Evolutionary conservation across 2,329 filamentous ascomycete genomes (phyloP).

Genomic region (Ophiocordyceps sinensis): DNA sequence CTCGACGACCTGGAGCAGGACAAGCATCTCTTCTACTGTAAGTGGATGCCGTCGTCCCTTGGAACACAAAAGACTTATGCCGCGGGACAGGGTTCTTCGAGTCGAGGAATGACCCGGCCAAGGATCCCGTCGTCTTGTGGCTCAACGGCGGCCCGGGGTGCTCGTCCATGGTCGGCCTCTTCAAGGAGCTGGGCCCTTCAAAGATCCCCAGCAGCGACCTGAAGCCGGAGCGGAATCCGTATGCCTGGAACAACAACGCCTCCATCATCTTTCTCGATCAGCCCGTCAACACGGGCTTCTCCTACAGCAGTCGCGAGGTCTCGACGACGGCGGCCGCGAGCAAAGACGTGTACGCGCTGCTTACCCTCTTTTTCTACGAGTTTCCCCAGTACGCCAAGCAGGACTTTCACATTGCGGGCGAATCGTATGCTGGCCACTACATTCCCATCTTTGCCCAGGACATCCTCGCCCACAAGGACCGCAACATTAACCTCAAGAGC

Average conservation of each 20-base stretch:
- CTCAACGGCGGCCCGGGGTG: slow-evolving; percentile 21
- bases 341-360: slow-evolving; percentile 92
- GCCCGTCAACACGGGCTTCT: slow-evolving; percentile 25
- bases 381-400: slow-evolving; percentile 90
- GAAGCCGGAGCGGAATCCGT: slow-evolving; percentile 33
- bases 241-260: slow-evolving; percentile 47
- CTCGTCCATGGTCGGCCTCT: slow-evolving; percentile 27
- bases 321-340: slow-evolving; percentile 87
- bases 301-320: slow-evolving; percentile 54
- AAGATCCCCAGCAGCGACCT: slow-evolving; percentile 36
- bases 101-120: slow-evolving; percentile 21
- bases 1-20: slow-evolving; percentile 90
- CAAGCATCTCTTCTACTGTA: slow-evolving; percentile 97
- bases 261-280: slow-evolving; percentile 62
- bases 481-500: slow-evolving; percentile 95
- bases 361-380: slow-evolving; percentile 96
- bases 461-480: slow-evolving; percentile 84
- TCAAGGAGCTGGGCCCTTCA: slow-evolving; percentile 63
- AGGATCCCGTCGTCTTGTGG: slow-evolving; percentile 40
- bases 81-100: slow-evolving; percentile 39
- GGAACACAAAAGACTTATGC: not conserved
- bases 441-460: slow-evolving; percentile 84
- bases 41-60: slow-evolving; percentile 22
- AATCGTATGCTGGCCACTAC: slow-evolving; percentile 91
- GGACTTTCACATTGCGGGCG: slow-evolving; percentile 93